A percentile compares a stretch with the other conserved stretches of the same genome.
Evolutionary conservation across 176 grass and related monocot genomes (phyloP).

Genomic region (Triticum timopheevii): DNA sequence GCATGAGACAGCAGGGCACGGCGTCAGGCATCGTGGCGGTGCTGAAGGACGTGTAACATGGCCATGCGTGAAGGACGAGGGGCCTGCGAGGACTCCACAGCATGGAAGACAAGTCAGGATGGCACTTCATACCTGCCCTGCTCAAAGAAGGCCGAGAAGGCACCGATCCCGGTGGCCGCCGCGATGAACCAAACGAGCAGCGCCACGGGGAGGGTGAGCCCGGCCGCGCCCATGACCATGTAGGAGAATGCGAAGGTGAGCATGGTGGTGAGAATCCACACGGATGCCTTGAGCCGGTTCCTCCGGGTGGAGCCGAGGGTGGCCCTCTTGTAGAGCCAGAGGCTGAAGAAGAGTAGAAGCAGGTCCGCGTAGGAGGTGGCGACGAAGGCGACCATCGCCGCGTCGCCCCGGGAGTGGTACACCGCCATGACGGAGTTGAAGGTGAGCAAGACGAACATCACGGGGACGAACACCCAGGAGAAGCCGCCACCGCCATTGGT

Average conservation of each 20-base stretch:
- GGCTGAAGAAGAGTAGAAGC: not conserved
- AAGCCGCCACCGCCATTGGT: not conserved
- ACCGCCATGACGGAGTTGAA: not conserved
- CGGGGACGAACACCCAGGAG: not conserved
- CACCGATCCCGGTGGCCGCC: not conserved
- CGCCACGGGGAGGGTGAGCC: not conserved
- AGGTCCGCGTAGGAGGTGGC: not conserved
- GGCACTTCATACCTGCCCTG: not conserved
- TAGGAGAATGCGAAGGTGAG: not conserved
- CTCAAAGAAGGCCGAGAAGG: not conserved
- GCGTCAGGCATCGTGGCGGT: too few relatives aligned
- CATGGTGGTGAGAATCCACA: not conserved
- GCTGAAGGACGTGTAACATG: too few relatives aligned
- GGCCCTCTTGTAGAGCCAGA: not conserved
- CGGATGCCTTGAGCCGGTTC: not conserved
- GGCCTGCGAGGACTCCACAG: too few relatives aligned
- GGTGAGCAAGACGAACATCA: not conserved
- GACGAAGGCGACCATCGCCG: not conserved
- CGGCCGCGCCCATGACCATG: not conserved
- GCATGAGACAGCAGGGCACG: too few relatives aligned
- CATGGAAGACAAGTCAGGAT: too few relatives aligned
- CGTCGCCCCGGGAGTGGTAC: not conserved
- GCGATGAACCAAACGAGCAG: not conserved
- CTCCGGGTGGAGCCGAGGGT: not conserved
- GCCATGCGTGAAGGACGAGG: too few relatives aligned